These are phyloP conservation scores for Telfairia occidentalis DNA, from an alignment of 331 rosid genomes.

Conservation along the genomic window DNA sequence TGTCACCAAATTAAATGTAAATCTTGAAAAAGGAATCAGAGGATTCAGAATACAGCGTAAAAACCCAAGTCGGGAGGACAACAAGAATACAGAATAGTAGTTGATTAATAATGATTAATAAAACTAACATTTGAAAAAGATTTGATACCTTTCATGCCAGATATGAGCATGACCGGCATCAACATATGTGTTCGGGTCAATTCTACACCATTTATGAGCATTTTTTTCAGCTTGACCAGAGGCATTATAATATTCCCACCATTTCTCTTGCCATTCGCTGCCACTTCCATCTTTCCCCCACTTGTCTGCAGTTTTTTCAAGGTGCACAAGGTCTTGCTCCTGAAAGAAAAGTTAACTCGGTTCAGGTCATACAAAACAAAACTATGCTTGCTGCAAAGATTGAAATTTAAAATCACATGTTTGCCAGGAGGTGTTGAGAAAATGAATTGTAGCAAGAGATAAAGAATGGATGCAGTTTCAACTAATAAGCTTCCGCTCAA, in stretches of 20 bases:
- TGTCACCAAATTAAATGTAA: neutral
- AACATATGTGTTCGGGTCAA: slow-evolving; percentile 68
- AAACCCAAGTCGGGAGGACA: neutral
- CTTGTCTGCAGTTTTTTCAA: slow-evolving; percentile 96
- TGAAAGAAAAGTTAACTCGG: slow-evolving; percentile 27
- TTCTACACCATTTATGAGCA: slow-evolving; percentile 97
- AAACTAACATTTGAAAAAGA: neutral
- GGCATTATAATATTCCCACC: slow-evolving; percentile 74
- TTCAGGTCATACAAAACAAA: neutral
- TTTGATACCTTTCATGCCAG: slow-evolving; percentile 88
- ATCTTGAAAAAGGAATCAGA: neutral
- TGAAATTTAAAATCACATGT: neutral
- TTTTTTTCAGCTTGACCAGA: slow-evolving; percentile 77
- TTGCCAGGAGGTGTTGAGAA: neutral
- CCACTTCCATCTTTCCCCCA: slow-evolving; percentile 84
- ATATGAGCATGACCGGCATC: slow-evolving; percentile 91
- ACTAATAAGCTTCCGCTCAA: neutral
- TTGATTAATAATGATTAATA: neutral
- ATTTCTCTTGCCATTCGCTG: slow-evolving; percentile 89
- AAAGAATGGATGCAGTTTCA: neutral
- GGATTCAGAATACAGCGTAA: neutral
- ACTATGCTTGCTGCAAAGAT: neutral
- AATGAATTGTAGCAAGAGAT: neutral
- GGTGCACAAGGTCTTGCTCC: slow-evolving; percentile 58
- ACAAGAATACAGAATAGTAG: neutral